Evolutionary conservation across 192 early-diverging fungal species (phyloP).

Genomic region (Spizellomyces sp.): DNA sequence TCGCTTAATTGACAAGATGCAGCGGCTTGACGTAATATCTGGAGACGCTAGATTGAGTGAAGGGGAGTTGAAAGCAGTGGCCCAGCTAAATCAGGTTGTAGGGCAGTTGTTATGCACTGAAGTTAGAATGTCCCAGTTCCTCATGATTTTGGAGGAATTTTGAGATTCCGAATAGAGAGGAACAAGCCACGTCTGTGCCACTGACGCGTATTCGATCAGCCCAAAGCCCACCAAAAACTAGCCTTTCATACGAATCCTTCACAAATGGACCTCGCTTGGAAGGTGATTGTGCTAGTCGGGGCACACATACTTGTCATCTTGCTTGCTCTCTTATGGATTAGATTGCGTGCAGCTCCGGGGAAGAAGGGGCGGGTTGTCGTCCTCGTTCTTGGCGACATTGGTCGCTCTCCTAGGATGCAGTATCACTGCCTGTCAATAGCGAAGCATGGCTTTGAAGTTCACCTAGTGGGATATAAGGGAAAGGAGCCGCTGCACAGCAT

Average conservation of each 20-base stretch:
- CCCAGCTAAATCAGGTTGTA: constrained; percentile 28
- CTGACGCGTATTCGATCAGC: no score
- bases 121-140: constrained; percentile 32
- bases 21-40: constrained; percentile 40
- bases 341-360: background rate
- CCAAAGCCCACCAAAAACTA: no score
- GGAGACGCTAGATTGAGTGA: constrained; percentile 40
- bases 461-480: constrained; percentile 83
- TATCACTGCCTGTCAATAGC: constrained; percentile 84
- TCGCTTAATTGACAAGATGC: constrained; percentile 45
- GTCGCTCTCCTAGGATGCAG: constrained; percentile 78
- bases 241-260: background rate
- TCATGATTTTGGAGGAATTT: constrained; percentile 40
- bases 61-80: constrained; percentile 30
- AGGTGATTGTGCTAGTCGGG: background rate
- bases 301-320: background rate
- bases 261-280: background rate
- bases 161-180: constrained; percentile 11
- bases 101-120: constrained; percentile 30
- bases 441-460: constrained; percentile 66
- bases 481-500: constrained; percentile 22
- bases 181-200: no score
- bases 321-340: background rate
- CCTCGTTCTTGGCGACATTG: constrained; percentile 35
- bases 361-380: constrained; percentile 17